Percentiles rank a stretch among this genome's conserved stretches.
Evolutionary conservation across 164 flowering plant genomes (phyloP).

Genomic region (Aristolochia fimbriata): DNA sequence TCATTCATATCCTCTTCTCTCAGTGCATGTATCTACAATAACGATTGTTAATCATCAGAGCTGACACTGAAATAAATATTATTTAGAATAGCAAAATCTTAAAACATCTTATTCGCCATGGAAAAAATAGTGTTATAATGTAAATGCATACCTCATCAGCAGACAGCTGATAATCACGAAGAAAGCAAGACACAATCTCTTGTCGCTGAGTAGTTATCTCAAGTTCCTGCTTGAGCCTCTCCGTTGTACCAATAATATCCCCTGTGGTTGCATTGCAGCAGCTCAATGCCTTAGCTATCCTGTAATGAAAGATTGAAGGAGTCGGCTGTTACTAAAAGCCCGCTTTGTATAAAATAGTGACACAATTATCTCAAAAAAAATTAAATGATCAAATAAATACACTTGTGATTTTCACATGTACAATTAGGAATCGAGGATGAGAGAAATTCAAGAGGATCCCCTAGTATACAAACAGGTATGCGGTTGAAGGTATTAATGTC

Average conservation of each 20-base stretch:
- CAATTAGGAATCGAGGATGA: too few species aligned
- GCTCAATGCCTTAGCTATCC: constrained; percentile 77
- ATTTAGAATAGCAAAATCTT: background rate
- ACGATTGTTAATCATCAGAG: background rate
- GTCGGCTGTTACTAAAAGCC: background rate
- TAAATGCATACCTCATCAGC: constrained; percentile 64
- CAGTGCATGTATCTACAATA: constrained; percentile 64
- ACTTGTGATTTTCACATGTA: background rate
- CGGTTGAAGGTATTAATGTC: background rate
- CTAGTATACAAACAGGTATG: too few species aligned
- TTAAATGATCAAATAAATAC: background rate
- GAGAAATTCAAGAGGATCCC: too few species aligned
- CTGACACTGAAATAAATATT: too few species aligned
- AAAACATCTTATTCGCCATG: too few species aligned
- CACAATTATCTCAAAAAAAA: background rate
- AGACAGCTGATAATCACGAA: constrained; percentile 92
- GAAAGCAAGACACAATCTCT: constrained; percentile 87
- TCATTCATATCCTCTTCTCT: constrained; percentile 82
- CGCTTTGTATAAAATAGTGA: background rate
- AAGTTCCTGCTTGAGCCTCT: constrained; percentile 89
- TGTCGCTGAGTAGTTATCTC: constrained; percentile 79
- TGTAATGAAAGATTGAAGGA: constrained; percentile 12
- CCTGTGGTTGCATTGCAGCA: constrained; percentile 80
- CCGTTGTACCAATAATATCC: constrained; percentile 83
- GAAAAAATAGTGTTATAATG: background rate